Percentiles rank a stretch among this genome's conserved stretches.
phyloP scores from a whole-genome alignment of 2,329 filamentous ascomycete genomes.

The Alternaria sp. region DNA sequence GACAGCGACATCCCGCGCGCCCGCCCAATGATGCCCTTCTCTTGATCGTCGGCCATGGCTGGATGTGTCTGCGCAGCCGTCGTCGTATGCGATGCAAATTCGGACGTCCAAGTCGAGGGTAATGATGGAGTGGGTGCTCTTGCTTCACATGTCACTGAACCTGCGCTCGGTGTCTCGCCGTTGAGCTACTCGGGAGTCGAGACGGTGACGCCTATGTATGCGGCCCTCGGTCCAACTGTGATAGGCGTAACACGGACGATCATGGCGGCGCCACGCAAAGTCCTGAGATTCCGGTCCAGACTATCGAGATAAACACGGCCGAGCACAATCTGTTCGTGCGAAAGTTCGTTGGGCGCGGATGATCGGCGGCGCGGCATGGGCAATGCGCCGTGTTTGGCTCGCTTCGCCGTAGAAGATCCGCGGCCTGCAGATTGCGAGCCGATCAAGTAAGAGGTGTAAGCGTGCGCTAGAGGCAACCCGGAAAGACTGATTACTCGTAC shows the following conservation, averaged over 20 bases:
- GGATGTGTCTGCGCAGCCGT: neutral
- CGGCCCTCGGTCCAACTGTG: neutral
- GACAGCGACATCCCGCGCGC: slow-evolving; percentile 39
- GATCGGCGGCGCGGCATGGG: neutral
- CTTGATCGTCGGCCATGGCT: slow-evolving; percentile 13
- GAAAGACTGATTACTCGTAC: neutral
- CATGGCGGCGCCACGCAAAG: neutral
- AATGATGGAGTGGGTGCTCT: neutral
- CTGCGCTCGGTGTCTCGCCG: neutral
- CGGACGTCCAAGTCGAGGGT: neutral
- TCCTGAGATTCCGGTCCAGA: neutral
- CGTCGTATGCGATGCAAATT: neutral
- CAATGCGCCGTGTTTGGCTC: neutral
- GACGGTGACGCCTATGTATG: neutral
- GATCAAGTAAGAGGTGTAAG: neutral
- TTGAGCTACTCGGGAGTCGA: neutral
- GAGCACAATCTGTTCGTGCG: neutral
- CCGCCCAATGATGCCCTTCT: slow-evolving; percentile 18
- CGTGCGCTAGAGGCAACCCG: neutral
- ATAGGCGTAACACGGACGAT: neutral
- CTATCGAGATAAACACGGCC: neutral
- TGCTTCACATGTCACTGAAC: neutral
- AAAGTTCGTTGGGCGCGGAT: neutral
- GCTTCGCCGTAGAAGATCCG: neutral
- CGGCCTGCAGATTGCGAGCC: neutral